Conservation (phyloP, 2,329 filamentous ascomycete species). For the Aspergillus sp. region DNA sequence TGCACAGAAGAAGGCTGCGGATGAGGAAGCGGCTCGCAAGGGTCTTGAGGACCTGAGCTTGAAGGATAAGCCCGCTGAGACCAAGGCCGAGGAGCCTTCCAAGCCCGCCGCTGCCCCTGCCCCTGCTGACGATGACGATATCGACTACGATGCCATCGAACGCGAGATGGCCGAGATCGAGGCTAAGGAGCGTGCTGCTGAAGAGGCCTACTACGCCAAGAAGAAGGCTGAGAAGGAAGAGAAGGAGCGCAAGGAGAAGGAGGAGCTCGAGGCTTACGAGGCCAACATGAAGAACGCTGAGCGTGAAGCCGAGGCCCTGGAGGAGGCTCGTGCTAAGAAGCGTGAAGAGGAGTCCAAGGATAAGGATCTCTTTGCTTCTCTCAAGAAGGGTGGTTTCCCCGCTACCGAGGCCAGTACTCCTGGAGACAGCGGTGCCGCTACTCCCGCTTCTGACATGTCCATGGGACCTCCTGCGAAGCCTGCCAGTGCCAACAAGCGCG, state of each 20-base stretch:
- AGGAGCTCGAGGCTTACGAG: constrained; percentile 48
- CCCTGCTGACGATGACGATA: constrained; percentile 42
- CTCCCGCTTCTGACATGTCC: constrained; percentile 48
- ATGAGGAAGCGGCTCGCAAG: constrained; percentile 25
- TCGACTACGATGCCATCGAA: constrained; percentile 51
- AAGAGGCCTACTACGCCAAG: constrained; percentile 63
- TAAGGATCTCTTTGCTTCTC: constrained; percentile 47
- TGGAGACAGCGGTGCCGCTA: constrained; percentile 48
- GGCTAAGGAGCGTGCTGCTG: constrained; percentile 48
- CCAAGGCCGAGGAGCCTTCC: constrained; percentile 35
- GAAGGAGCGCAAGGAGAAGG: constrained; percentile 48
- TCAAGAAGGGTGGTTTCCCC: constrained; percentile 45
- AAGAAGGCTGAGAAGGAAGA: constrained; percentile 73
- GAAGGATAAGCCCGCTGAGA: constrained; percentile 49
- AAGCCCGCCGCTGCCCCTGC: constrained; percentile 37
- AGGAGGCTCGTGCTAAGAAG: constrained; percentile 48
- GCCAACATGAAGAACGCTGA: constrained; percentile 53
- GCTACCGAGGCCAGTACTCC: constrained; percentile 44
- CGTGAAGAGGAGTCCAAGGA: constrained; percentile 39
- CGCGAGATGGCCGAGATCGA: constrained; percentile 51
- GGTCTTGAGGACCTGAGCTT: constrained; percentile 27
- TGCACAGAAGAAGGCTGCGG: constrained; percentile 31
- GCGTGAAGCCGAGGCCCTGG: constrained; percentile 50
- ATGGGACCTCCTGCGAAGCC: constrained; percentile 57
- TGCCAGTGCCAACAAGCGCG: constrained; percentile 62